Conservation (phyloP, 495 filamentous ascomycete genomes). For the Aspergillus indologenus region DNA sequence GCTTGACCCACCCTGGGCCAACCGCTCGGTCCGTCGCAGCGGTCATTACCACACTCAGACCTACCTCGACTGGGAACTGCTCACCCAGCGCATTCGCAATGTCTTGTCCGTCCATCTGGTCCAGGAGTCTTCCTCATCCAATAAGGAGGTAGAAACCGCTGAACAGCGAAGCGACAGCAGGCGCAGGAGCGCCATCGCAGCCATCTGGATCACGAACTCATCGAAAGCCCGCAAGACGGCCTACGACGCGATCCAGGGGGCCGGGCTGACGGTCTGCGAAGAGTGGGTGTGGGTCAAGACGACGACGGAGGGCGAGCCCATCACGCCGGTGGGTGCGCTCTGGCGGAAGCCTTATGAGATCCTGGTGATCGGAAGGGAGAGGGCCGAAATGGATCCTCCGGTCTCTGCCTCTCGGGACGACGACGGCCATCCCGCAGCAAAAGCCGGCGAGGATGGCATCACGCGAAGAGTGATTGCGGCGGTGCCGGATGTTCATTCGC, state of each 20-base stretch:
- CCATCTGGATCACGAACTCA: slow-evolving; percentile 89
- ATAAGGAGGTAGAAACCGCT: not conserved
- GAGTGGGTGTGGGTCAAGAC: slow-evolving; percentile 95
- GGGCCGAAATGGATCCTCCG: too few species aligned
- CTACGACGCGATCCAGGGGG: slow-evolving; percentile 55
- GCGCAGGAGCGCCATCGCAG: slow-evolving; percentile 36
- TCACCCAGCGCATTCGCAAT: slow-evolving; percentile 27
- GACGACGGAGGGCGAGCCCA: slow-evolving; percentile 65
- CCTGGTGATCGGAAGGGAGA: slow-evolving; percentile 66
- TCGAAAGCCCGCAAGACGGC: slow-evolving; percentile 55
- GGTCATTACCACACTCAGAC: slow-evolving; percentile 59
- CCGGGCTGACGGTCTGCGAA: slow-evolving; percentile 63
- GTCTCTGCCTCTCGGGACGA: not conserved
- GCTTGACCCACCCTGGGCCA: slow-evolving; percentile 93
- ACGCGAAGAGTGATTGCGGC: slow-evolving; percentile 62
- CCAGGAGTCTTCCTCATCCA: not conserved
- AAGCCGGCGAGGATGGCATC: slow-evolving; percentile 15
- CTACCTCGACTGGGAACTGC: slow-evolving; percentile 30
- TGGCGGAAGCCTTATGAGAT: slow-evolving; percentile 89
- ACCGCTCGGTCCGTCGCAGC: slow-evolving; percentile 75
- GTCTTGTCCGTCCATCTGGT: slow-evolving; percentile 32
- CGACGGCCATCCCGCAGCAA: not conserved
- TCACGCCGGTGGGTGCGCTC: slow-evolving; percentile 61
- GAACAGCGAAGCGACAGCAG: not conserved
- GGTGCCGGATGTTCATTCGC: slow-evolving; percentile 87